Evolutionary conservation across 352 stramenopile species (phyloP).

Genomic region (Phytopythium helicoides): DNA sequence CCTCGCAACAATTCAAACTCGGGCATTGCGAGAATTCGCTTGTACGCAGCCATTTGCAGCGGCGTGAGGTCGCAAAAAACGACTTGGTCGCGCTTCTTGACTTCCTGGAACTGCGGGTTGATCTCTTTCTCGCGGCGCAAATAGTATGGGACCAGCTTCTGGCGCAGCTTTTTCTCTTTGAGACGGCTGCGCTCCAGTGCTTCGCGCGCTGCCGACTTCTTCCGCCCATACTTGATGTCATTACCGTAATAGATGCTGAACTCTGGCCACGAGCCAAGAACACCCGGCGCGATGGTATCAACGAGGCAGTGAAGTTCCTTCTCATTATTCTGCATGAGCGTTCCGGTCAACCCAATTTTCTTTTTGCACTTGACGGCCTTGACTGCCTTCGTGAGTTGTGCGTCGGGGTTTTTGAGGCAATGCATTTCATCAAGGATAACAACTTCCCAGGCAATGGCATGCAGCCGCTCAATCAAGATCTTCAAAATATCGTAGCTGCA

Average conservation of each 20-base stretch:
- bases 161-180: conserved; percentile 69
- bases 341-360: conserved; percentile 88
- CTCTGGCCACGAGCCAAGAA: conserved; percentile 58
- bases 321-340: conserved; percentile 87
- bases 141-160: conserved; percentile 63
- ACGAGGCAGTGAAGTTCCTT: conserved; percentile 80
- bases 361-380: conserved; percentile 56
- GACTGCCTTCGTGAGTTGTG: conserved; percentile 87
- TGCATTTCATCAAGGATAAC: conserved; percentile 99
- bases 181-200: conserved; percentile 52
- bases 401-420: conserved; percentile 96
- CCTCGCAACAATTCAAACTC: conserved; percentile 67
- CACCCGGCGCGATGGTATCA: conserved; percentile 65
- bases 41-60: conserved; percentile 65
- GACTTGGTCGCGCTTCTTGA: conserved; percentile 77
- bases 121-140: conserved; percentile 71
- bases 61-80: conserved; percentile 79
- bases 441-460: conserved; percentile 86
- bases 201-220: conserved; percentile 68
- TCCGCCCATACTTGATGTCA: conserved; percentile 82
- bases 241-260: conserved; percentile 79
- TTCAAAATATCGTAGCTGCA: conserved; percentile 91
- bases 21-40: conserved; percentile 65
- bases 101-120: conserved; percentile 63
- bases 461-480: conserved; percentile 82